These are phyloP conservation scores for Carex arenaria DNA, from an alignment of 202 grass and related monocot genomes.

Conservation along the genomic window DNA sequence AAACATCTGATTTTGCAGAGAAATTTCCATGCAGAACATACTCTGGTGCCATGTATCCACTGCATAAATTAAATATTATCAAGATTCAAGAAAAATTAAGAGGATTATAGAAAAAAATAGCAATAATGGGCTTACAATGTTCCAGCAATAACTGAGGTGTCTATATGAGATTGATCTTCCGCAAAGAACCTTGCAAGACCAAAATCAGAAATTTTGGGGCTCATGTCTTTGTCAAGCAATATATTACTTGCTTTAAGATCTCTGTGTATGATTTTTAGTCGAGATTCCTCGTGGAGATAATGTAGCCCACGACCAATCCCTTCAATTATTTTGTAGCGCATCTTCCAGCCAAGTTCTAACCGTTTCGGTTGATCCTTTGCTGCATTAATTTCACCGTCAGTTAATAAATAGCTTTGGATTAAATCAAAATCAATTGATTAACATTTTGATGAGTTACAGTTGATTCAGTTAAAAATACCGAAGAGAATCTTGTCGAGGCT, in stretches of 20 bases:
- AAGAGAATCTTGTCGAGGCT: slow-evolving; percentile 21
- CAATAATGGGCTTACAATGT: slow-evolving; percentile 25
- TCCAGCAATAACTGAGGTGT: slow-evolving; percentile 14
- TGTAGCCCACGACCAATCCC: slow-evolving; percentile 15
- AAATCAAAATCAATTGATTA: not conserved
- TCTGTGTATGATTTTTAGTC: slow-evolving; percentile 22
- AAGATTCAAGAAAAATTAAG: not conserved
- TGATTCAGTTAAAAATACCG: not conserved
- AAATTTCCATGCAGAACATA: slow-evolving; percentile 24
- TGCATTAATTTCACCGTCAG: not conserved
- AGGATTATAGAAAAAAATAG: not conserved
- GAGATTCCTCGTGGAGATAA: slow-evolving; percentile 27
- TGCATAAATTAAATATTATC: not conserved
- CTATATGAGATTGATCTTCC: not conserved
- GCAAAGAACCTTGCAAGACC: slow-evolving; percentile 23
- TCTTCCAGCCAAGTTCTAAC: slow-evolving; percentile 5
- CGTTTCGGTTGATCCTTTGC: not conserved
- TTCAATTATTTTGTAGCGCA: slow-evolving; percentile 15
- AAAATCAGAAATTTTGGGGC: slow-evolving; percentile 25
- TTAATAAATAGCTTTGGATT: not conserved
- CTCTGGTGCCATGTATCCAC: slow-evolving; percentile 46
- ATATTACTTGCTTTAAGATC: slow-evolving; percentile 30
- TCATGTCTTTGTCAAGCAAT: slow-evolving; percentile 13
- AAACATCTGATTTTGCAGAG: slow-evolving; percentile 35
- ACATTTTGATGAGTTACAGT: not conserved